phyloP scores from a whole-genome alignment of 306 rosid genomes.

The Ziziphus jujuba region DNA sequence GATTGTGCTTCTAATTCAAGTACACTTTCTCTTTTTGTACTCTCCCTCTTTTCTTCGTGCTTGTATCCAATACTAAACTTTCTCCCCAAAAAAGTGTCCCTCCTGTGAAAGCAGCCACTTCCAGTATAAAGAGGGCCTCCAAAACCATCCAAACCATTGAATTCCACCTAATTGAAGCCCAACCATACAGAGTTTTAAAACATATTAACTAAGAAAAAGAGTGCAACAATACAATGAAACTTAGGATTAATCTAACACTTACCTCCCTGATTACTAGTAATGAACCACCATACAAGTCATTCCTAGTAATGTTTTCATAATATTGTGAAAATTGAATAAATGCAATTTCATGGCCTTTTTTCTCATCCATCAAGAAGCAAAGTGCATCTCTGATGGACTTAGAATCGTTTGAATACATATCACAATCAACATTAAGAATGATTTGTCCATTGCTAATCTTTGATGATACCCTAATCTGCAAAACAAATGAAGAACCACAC shows the following conservation, averaged over 20 bases:
- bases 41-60: conserved; percentile 35
- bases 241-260: conserved; percentile 16
- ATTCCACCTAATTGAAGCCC: conserved; percentile 50
- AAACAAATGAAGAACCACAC: not conserved
- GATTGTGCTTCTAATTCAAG: conserved; percentile 45
- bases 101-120: conserved; percentile 74
- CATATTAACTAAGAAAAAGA: not conserved
- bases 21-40: conserved; percentile 12
- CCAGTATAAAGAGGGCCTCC: conserved; percentile 75
- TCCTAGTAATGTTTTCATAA: conserved; percentile 53
- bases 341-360: conserved; percentile 67
- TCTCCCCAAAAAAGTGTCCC: conserved; percentile 65
- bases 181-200: not conserved
- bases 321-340: conserved; percentile 68
- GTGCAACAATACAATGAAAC: not conserved
- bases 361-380: conserved; percentile 80
- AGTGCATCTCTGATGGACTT: conserved; percentile 65
- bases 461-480: conserved; percentile 85
- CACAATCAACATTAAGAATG: conserved; percentile 79
- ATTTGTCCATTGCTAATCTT: conserved; percentile 69
- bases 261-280: conserved; percentile 34
- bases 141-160: conserved; percentile 58
- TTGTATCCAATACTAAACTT: conserved; percentile 38
- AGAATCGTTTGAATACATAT: conserved; percentile 78
- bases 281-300: conserved; percentile 49